Conservation (phyloP, 345 rosid species). For the Melaleuca alternifolia region DNA sequence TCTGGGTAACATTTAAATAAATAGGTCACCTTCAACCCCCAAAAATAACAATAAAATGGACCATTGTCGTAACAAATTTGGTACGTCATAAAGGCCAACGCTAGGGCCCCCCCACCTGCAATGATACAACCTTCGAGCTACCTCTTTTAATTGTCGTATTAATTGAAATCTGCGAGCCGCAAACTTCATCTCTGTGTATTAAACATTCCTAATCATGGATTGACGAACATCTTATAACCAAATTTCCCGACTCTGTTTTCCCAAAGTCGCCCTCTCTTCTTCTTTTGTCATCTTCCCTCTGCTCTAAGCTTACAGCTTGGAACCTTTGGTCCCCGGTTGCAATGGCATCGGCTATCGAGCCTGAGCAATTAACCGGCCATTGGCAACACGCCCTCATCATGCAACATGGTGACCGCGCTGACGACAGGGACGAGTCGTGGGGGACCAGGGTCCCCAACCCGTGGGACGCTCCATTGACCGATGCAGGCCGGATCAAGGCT, state of each 20-base stretch:
- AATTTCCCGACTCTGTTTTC: too few species aligned
- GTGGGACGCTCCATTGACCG: constrained; percentile 64
- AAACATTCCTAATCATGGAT: too few species aligned
- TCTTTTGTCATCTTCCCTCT: not conserved
- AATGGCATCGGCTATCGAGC: not conserved
- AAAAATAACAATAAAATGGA: too few species aligned
- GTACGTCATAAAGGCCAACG: not conserved
- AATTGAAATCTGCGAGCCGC: not conserved
- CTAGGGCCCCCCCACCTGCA: not conserved
- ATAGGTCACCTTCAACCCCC: not conserved
- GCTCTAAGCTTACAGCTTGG: not conserved
- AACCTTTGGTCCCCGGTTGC: not conserved
- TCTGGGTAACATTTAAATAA: not conserved
- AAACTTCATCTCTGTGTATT: not conserved
- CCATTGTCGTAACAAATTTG: too few species aligned
- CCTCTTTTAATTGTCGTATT: not conserved
- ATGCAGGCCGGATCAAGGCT: constrained; percentile 42
- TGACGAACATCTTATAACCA: not conserved
- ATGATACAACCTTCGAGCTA: not conserved
- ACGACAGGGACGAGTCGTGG: constrained; percentile 39
- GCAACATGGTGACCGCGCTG: constrained; percentile 78
- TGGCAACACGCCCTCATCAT: constrained; percentile 63
- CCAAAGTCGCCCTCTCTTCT: not conserved
- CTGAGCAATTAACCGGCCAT: not conserved
- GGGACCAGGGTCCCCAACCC: constrained; percentile 33